Evolutionary conservation across 345 rosid species (phyloP).

Genomic region (Turnera subulata): DNA sequence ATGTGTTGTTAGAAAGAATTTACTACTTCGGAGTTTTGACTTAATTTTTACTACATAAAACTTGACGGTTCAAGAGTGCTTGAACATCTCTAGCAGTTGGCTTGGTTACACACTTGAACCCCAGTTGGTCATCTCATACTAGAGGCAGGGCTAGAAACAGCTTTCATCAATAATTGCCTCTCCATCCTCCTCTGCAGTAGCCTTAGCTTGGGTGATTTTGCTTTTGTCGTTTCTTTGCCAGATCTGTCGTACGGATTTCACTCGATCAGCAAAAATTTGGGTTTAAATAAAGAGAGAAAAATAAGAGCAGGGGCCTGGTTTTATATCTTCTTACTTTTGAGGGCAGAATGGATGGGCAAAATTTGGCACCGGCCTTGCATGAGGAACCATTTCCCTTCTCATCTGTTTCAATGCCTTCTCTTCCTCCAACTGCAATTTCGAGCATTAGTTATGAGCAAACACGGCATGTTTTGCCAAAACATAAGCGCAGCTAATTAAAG

Average conservation of each 20-base stretch:
- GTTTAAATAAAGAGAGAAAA: not conserved
- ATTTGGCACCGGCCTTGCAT: slow-evolving; percentile 82
- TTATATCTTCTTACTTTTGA: slow-evolving; percentile 41
- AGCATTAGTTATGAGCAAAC: not conserved
- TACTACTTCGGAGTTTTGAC: too few species aligned
- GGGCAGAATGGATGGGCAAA: slow-evolving; percentile 88
- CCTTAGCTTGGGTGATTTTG: slow-evolving; percentile 59
- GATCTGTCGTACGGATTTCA: slow-evolving; percentile 38
- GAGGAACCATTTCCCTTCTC: slow-evolving; percentile 90
- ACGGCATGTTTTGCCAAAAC: not conserved
- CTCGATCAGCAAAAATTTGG: not conserved
- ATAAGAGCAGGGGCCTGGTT: too few species aligned
- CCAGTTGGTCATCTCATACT: slow-evolving; percentile 39
- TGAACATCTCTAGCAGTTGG: slow-evolving; percentile 53
- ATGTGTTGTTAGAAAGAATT: too few species aligned
- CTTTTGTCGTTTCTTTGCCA: slow-evolving; percentile 50
- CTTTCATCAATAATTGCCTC: slow-evolving; percentile 15
- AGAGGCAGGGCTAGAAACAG: slow-evolving; percentile 42
- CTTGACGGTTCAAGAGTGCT: slow-evolving; percentile 65
- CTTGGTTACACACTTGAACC: too few species aligned
- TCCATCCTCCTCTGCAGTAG: slow-evolving; percentile 40
- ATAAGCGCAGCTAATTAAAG: not conserved
- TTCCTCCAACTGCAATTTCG: slow-evolving; percentile 64
- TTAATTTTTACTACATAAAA: too few species aligned
- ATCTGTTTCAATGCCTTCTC: slow-evolving; percentile 84